These are phyloP conservation scores for Saprolegnia diclina DNA, from an alignment of 352 stramenopile species.

Conservation along the genomic window DNA sequence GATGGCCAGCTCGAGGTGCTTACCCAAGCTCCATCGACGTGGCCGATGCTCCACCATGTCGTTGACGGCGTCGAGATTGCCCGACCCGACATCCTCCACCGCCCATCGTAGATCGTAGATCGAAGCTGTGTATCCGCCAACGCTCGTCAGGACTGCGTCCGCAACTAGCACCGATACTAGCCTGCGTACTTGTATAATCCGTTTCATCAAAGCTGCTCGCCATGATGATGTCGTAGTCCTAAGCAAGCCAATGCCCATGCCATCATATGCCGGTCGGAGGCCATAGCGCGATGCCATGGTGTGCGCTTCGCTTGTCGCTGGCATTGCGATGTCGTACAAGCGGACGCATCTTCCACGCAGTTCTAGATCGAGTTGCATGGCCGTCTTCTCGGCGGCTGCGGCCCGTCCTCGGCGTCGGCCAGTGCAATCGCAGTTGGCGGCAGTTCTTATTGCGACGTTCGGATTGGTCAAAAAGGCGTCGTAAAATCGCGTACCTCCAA, in stretches of 20 bases:
- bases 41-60: slow-evolving; percentile 49
- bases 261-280: too few relatives aligned
- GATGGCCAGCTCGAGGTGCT: slow-evolving; percentile 43
- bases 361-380: background rate
- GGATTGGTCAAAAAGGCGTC: background rate
- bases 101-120: slow-evolving; percentile 28
- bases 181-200: too few relatives aligned
- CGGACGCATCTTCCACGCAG: too few relatives aligned
- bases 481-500: background rate
- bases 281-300: too few relatives aligned
- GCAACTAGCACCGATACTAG: too few relatives aligned
- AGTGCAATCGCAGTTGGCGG: too few relatives aligned
- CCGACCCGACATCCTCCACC: slow-evolving; percentile 53
- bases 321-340: too few relatives aligned
- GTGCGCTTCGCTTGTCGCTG: too few relatives aligned
- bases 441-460: background rate
- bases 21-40: slow-evolving; percentile 39
- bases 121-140: too few relatives aligned
- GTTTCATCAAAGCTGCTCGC: too few relatives aligned
- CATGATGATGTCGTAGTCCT: too few relatives aligned
- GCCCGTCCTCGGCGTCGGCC: background rate
- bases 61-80: slow-evolving; percentile 43
- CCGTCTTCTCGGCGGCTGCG: background rate
- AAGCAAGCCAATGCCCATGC: too few relatives aligned
- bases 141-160: background rate